Evolutionary conservation across 1,284 basidiomycete genomes (phyloP).

Genomic region (Cryptococcus hybrid): DNA sequence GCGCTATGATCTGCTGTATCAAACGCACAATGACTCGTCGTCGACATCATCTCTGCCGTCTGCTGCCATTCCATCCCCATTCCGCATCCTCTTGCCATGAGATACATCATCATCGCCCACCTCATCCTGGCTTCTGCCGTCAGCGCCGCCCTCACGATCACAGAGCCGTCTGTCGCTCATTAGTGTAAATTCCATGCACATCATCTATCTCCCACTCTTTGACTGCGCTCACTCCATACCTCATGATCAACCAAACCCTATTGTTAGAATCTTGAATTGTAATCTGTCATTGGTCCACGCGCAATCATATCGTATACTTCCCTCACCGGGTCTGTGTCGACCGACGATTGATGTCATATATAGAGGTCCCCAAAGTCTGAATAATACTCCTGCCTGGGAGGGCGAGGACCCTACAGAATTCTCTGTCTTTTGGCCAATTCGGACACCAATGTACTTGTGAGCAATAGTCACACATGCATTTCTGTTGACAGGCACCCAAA

Average conservation of each 20-base stretch:
- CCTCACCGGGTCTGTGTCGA: not conserved
- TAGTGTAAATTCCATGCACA: conserved; percentile 24
- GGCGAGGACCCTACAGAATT: conserved; percentile 24
- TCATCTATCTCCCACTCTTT: not conserved
- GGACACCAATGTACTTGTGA: conserved; percentile 32
- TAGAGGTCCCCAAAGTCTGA: conserved; percentile 38
- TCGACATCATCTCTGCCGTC: not conserved
- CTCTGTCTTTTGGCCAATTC: conserved; percentile 39
- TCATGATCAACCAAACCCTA: not conserved
- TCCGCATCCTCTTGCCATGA: too few species aligned
- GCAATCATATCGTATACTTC: not conserved
- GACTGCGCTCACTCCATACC: not conserved
- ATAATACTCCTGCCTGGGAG: conserved; percentile 42
- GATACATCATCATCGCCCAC: not conserved
- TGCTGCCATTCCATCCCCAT: too few species aligned
- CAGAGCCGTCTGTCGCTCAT: conserved; percentile 22
- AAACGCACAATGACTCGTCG: not conserved
- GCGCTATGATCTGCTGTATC: not conserved
- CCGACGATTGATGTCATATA: too few species aligned
- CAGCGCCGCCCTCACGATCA: conserved; percentile 21
- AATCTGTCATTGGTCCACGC: too few species aligned
- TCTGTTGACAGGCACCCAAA: not conserved
- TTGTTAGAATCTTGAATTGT: not conserved
- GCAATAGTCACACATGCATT: conserved; percentile 2
- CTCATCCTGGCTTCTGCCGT: not conserved